phyloP scores from a whole-genome alignment of 2,329 filamentous ascomycete genomes.

The Cladosporium colombiae region DNA sequence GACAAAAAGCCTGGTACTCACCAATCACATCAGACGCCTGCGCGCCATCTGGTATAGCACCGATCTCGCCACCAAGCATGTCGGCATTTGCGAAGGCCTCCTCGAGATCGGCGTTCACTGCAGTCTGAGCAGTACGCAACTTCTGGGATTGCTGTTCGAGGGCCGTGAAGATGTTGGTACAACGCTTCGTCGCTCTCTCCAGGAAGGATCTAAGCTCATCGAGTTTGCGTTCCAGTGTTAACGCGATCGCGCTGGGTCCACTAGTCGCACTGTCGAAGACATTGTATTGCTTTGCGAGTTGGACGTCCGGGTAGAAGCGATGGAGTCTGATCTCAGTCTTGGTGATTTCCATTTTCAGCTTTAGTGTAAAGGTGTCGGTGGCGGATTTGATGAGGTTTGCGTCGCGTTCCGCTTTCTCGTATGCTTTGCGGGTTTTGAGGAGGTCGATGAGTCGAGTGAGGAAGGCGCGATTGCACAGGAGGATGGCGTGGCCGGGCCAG shows the following conservation, averaged over 20 bases:
- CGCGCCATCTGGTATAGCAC: not conserved
- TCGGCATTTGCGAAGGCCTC: not conserved
- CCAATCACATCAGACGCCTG: not conserved
- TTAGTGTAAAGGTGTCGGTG: not conserved
- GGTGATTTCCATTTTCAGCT: not conserved
- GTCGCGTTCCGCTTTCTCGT: not conserved
- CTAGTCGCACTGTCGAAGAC: not conserved
- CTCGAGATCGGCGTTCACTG: not conserved
- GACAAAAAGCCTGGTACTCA: not conserved
- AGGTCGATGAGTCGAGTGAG: not conserved
- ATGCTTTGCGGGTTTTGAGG: not conserved
- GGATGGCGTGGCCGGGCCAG: not conserved
- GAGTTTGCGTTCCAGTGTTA: not conserved
- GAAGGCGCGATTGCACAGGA: not conserved
- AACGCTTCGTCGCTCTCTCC: not conserved
- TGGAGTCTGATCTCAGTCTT: not conserved
- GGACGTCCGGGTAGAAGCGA: not conserved
- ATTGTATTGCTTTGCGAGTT: not conserved
- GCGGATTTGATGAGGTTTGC: too few species aligned
- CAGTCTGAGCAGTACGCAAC: not conserved
- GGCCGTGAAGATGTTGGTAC: not conserved
- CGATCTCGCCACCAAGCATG: not conserved
- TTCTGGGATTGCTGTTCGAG: not conserved
- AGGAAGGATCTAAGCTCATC: not conserved
- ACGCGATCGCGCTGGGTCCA: not conserved